Base-by-base conservation (phyloP, 2,329 filamentous ascomycete species). In the Cytospora piceae region DNA sequence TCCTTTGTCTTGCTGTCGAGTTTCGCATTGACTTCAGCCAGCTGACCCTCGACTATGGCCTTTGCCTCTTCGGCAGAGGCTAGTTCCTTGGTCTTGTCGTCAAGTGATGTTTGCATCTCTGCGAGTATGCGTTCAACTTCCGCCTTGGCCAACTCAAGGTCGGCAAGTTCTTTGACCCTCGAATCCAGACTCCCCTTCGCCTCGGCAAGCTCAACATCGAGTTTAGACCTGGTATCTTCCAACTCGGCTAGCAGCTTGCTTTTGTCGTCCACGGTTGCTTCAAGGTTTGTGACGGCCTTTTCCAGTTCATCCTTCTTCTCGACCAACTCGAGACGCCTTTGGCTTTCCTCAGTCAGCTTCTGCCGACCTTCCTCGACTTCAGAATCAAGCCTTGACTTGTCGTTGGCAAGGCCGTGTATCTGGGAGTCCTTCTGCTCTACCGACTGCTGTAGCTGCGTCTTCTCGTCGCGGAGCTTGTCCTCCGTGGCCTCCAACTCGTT, bases 401-500 rank as follows among this genome's bases (percentile, higher is more conserved):
- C 67, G 3, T 67, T 61, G 52, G 68, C 67, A 4, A 71, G 69
- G n/a, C 69, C 68, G 39, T 72, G 71, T 12, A 73, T 63, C 22
- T 58, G 34, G 11, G 34, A 34, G 12, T 55, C 22, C 12, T 55
- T 61, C 11, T 46, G 27, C 15, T n/a, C 24, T 24, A 55, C 37
- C 11, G 34, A 22, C 34, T 46, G 51, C 27, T 61, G 59, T 60
- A 61, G 34, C 42, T 61, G 24, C 39, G 70, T 65, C 53, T 73
- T 71, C 51, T 73, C 70, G 2, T 63, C 62, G 63, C 71, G 70
- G 20, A 71, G 57, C 5, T 67, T 64, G 4, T 69, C 60, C 68
- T 73, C 71, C 29, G 70, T 67, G 9, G 68, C 70, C 46, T 77
- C 75, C 64, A 76, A 71, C 24, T 75, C 74, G 39, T 72, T 73